These are phyloP conservation scores for Penicillium samsonianum DNA, from an alignment of 495 filamentous ascomycete genomes.

Conservation along the genomic window DNA sequence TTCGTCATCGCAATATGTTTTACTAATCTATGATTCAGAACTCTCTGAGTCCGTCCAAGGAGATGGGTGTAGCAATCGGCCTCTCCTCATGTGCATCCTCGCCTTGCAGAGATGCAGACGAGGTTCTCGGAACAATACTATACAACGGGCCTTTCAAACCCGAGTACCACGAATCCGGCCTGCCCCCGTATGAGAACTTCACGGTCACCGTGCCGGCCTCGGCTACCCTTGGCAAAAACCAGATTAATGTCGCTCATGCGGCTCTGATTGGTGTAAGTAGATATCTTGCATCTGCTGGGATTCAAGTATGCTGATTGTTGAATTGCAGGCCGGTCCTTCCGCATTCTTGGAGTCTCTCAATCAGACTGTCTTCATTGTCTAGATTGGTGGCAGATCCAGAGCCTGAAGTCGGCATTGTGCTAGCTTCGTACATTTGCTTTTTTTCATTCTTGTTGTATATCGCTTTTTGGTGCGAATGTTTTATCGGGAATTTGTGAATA, in stretches of 20 bases:
- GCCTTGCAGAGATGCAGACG: constrained; percentile 22
- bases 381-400: background rate
- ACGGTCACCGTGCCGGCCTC: constrained; percentile 31
- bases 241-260: constrained; percentile 39
- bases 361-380: constrained; percentile 14
- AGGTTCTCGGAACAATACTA: constrained; percentile 31
- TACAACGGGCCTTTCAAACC: constrained; percentile 38
- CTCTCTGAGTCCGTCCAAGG: constrained; percentile 30
- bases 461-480: background rate
- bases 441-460: constrained; percentile 3
- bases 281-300: background rate
- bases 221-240: constrained; percentile 21
- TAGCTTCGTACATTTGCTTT: constrained; percentile 2
- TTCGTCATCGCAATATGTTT: background rate
- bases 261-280: constrained; percentile 41
- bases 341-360: constrained; percentile 27
- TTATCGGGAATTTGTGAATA: background rate
- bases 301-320: background rate
- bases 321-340: constrained; percentile 19
- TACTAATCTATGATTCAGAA: constrained; percentile 20
- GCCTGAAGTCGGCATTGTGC: background rate
- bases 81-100: constrained; percentile 27
- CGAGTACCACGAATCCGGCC: constrained; percentile 29
- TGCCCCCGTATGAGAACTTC: constrained; percentile 42
- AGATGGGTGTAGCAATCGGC: constrained; percentile 39